A percentile compares a stretch with the other conserved stretches of the same genome.
These are phyloP conservation scores for Cordyceps cateniannulata DNA, from an alignment of 2,329 filamentous ascomycete species.

Conservation along the genomic window DNA sequence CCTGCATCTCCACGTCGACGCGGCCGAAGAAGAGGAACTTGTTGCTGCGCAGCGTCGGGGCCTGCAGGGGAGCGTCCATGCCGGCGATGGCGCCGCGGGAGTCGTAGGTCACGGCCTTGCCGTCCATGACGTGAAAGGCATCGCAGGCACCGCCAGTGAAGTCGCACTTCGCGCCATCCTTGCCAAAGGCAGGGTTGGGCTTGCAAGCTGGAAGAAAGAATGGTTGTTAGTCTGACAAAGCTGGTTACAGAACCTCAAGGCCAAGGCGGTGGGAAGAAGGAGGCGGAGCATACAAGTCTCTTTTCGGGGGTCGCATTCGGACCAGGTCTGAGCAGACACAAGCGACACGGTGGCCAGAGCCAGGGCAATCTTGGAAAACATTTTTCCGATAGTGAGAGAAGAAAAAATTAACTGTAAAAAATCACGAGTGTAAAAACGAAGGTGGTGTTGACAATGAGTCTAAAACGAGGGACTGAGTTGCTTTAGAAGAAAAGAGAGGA, in stretches of 20 bases:
- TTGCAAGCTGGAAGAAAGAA: constrained; percentile 51
- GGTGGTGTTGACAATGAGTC: not conserved
- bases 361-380: constrained; percentile 39
- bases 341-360: constrained; percentile 43
- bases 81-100: constrained; percentile 47
- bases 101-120: constrained; percentile 43
- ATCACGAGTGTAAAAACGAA: not conserved
- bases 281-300: constrained; percentile 33
- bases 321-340: constrained; percentile 50
- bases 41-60: constrained; percentile 65
- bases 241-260: no score
- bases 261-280: not conserved
- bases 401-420: not conserved
- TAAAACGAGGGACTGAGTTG: constrained; percentile 1
- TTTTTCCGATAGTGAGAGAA: not conserved
- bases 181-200: constrained; percentile 69
- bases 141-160: constrained; percentile 67
- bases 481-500: not conserved
- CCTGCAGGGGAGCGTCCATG: constrained; percentile 61
- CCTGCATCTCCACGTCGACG: constrained; percentile 72
- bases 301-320: constrained; percentile 47
- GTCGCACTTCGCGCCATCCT: constrained; percentile 53
- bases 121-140: constrained; percentile 38
- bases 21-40: constrained; percentile 98
- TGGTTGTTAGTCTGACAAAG: not conserved